Percentiles rank a stretch among this genome's conserved stretches.
phyloP scores from a whole-genome alignment of 1,284 basidiomycete species.

The Pholiota adiposa region DNA sequence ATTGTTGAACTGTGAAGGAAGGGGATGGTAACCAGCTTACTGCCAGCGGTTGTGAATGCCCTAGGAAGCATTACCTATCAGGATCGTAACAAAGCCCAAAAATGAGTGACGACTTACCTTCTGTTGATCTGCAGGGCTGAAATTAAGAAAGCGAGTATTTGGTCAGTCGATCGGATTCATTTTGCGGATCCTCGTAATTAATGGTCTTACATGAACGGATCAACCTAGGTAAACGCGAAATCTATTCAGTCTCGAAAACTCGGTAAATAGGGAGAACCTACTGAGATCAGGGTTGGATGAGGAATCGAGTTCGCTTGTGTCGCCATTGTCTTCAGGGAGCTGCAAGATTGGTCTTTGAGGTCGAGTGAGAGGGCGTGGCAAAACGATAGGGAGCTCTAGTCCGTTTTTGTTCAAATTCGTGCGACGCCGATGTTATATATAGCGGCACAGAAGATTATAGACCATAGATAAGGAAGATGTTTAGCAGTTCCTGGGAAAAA shows the following conservation, averaged over 20 bases:
- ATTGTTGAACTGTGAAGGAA: too few relatives aligned
- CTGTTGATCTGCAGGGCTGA: slow-evolving; percentile 64
- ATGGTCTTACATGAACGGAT: slow-evolving; percentile 61
- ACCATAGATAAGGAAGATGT: slow-evolving; percentile 8
- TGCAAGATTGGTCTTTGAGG: neutral
- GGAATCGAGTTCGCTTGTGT: slow-evolving; percentile 60
- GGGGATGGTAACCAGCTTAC: slow-evolving; percentile 42
- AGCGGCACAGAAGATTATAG: neutral
- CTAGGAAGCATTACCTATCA: slow-evolving; percentile 31
- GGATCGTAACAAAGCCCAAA: neutral
- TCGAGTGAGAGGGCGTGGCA: neutral
- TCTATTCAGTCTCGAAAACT: neutral
- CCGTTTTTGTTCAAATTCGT: neutral
- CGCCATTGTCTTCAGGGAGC: slow-evolving; percentile 43
- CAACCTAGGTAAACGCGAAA: slow-evolving; percentile 43
- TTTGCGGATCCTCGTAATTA: neutral
- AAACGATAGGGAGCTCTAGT: neutral
- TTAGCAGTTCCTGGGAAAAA: slow-evolving; percentile 8
- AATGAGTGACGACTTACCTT: slow-evolving; percentile 43
- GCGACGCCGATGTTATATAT: neutral
- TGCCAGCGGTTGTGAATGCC: slow-evolving; percentile 77
- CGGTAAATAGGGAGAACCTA: slow-evolving; percentile 21
- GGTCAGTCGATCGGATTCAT: neutral
- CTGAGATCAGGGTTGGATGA: slow-evolving; percentile 56
- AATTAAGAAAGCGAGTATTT: neutral